These are phyloP conservation scores for Prinsepia uniflora DNA, from an alignment of 306 rosid genomes.

Conservation along the genomic window DNA sequence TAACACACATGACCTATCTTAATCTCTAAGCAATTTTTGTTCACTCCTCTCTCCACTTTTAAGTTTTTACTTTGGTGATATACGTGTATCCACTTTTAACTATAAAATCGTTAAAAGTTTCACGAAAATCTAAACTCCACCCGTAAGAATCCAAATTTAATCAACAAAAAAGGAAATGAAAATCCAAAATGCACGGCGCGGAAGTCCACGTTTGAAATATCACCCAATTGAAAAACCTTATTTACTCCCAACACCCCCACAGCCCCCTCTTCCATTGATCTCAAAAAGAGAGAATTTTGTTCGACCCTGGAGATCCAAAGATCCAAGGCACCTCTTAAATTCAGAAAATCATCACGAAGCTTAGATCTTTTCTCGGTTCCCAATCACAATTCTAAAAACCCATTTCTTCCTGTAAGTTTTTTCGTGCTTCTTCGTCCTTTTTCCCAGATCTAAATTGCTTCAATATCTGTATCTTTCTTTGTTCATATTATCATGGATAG, in stretches of 20 bases:
- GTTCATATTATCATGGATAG: slow-evolving; percentile 34
- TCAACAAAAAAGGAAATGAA: not conserved
- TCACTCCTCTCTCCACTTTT: not conserved
- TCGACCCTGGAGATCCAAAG: slow-evolving; percentile 43
- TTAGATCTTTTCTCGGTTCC: not conserved
- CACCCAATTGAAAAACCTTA: not conserved
- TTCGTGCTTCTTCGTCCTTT: slow-evolving; percentile 8
- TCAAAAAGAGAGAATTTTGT: slow-evolving; percentile 17
- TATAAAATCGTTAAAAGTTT: not conserved
- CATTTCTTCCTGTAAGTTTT: slow-evolving; percentile 30
- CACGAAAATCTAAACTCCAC: not conserved
- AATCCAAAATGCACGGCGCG: slow-evolving; percentile 17
- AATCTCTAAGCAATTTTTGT: not conserved
- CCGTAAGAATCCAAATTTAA: too few relatives aligned
- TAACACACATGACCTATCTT: not conserved
- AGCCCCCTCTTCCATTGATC: not conserved
- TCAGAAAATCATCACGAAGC: not conserved
- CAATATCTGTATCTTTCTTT: not conserved
- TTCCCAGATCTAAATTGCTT: slow-evolving; percentile 31
- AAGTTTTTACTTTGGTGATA: too few relatives aligned
- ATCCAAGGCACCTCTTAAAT: slow-evolving; percentile 32
- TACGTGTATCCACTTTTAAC: too few relatives aligned
- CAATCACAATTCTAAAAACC: not conserved
- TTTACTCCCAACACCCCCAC: not conserved
- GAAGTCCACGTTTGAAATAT: slow-evolving; percentile 18